Base-by-base conservation (phyloP, 306 rosid species). In the cucumber (Cucumis sativus) region DNA sequence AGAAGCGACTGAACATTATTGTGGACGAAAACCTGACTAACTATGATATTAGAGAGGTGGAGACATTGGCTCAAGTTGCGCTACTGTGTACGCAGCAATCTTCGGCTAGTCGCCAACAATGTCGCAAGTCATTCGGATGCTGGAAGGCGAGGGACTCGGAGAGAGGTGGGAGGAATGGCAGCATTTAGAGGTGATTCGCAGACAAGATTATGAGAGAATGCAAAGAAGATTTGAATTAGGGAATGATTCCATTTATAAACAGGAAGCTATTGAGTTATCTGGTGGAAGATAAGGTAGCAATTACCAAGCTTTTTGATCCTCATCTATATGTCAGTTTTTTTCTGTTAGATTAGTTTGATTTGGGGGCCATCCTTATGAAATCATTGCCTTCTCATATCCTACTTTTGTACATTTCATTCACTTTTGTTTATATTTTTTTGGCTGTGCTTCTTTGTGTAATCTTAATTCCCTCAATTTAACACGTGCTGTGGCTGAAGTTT, bases 111-210 rank as follows among this genome's bases (percentile, higher is more conserved):
- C 96, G 99, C 99, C 98, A 6, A 82, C 85, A 6, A 96, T 96
- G 99, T 92, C 99, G 0, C 96, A 96, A 85, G 98, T 96, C 51
- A 97, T 96, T 37, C 87, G 98, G 78, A 96, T 92, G 99, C 86
- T 96, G 9, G 99, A 96, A 85, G 99, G 98, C 33, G 99, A 96
- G 83, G 99, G 99, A n/a, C 91, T 96, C 64, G 99, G 97, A 11
- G 97, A 92, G 90, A 82, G 98, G 84, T 96, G 99, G 99, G 98
- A 96, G 78, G 98, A 92, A 77, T 96, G 99, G 99, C 99, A 92
- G 83, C 86, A 83, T 54, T 90, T 91, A 61, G 99, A 96, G 84
- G 97, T 96, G 74, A 87, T 80, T 64, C 90, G 98, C 28, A 87
- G 98, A 86, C 90, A 92, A 82, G 98, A 96, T 82, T 87, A 89